A percentile compares a stretch with the other conserved stretches of the same genome.
phyloP scores from a whole-genome alignment of 257 asterid species.

The Solanum piurae region DNA sequence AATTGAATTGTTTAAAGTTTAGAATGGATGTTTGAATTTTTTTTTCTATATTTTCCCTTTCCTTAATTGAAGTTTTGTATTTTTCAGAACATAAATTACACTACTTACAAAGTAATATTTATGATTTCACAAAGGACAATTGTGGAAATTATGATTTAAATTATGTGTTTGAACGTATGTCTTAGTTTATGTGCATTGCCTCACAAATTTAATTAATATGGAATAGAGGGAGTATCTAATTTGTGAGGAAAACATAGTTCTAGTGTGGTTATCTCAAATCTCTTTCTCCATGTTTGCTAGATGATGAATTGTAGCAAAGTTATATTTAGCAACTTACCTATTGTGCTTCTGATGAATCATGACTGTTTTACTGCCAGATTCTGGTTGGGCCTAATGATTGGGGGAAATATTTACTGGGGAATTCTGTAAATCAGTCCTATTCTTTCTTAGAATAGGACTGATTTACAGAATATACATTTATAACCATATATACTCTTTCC shows the following conservation, averaged over 20 bases:
- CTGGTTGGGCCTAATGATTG: constrained; percentile 74
- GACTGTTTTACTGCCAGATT: constrained; percentile 31
- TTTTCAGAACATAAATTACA: too few species aligned
- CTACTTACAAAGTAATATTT: not conserved
- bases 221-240: not conserved
- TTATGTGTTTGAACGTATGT: not conserved
- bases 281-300: not conserved
- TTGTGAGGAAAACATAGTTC: not conserved
- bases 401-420: constrained; percentile 51
- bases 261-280: not conserved
- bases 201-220: not conserved
- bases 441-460: too few species aligned
- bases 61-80: not conserved
- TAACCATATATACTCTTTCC: too few species aligned
- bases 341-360: not conserved
- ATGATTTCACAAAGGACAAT: not conserved
- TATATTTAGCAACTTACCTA: not conserved
- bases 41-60: too few species aligned
- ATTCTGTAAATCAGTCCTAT: too few species aligned
- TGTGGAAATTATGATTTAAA: not conserved
- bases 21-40: not conserved
- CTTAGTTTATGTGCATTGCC: not conserved
- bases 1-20: not conserved
- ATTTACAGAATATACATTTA: too few species aligned
- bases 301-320: not conserved